phyloP scores from a whole-genome alignment of 176 grass and related monocot species.

The Canna indica region DNA sequence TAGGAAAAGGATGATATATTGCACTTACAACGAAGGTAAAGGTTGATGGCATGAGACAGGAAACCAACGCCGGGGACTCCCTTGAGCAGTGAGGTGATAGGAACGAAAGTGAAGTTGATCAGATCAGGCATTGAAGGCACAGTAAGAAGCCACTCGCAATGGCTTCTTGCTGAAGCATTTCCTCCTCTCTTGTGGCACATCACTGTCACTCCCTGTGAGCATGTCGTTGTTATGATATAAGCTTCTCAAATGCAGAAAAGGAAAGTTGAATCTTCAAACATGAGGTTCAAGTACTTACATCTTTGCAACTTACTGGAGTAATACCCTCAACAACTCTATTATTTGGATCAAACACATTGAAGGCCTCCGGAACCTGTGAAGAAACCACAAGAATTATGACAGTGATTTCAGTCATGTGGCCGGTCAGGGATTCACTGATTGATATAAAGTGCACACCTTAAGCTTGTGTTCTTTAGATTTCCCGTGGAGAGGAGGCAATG shows the following conservation, averaged over 20 bases:
- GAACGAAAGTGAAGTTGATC: slow-evolving; percentile 74
- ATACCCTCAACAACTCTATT: slow-evolving; percentile 33
- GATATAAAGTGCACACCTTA: slow-evolving; percentile 43
- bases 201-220: slow-evolving; percentile 62
- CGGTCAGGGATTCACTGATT: background rate
- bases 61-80: slow-evolving; percentile 50
- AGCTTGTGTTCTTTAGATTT: slow-evolving; percentile 56
- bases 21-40: slow-evolving; percentile 81
- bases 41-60: slow-evolving; percentile 88
- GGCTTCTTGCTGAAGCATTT: slow-evolving; percentile 38
- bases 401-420: background rate
- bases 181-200: slow-evolving; percentile 81
- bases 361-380: slow-evolving; percentile 54
- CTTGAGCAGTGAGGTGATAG: slow-evolving; percentile 72
- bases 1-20: background rate
- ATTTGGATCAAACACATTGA: slow-evolving; percentile 66
- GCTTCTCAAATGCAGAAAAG: background rate
- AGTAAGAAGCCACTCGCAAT: slow-evolving; percentile 75
- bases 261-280: too few relatives aligned
- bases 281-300: slow-evolving; percentile 26
- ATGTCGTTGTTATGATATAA: background rate
- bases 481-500: slow-evolving; percentile 39
- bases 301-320: slow-evolving; percentile 48
- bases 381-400: background rate
- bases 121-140: slow-evolving; percentile 48